phyloP scores from a whole-genome alignment of 352 stramenopile genomes.

The Globisporangium cederbergense region DNA sequence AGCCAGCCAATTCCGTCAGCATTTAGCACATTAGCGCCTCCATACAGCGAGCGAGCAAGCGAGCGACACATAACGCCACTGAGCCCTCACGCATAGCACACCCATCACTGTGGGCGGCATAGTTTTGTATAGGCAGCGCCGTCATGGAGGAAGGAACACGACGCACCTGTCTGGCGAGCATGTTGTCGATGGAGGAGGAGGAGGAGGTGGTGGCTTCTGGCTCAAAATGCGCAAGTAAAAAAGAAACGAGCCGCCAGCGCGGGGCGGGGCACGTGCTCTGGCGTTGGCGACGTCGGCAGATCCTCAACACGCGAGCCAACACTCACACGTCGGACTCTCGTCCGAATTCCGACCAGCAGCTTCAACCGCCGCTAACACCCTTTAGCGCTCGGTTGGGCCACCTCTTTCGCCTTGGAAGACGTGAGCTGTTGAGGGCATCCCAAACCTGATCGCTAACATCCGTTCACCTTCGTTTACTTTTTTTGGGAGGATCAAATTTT shows the following conservation, averaged over 20 bases:
- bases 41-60: background rate
- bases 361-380: conserved; percentile 12
- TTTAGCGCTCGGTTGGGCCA: background rate
- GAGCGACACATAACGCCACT: background rate
- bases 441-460: background rate
- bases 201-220: background rate
- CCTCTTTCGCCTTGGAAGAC: background rate
- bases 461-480: background rate
- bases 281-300: background rate
- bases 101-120: background rate
- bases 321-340: conserved; percentile 18
- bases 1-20: background rate
- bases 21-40: background rate
- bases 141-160: background rate
- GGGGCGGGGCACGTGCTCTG: conserved; percentile 1
- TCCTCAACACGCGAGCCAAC: background rate
- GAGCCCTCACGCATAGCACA: background rate
- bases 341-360: conserved; percentile 8
- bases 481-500: no score
- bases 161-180: conserved; percentile 38
- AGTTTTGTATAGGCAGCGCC: no score
- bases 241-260: conserved; percentile 6
- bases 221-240: background rate
- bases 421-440: background rate
- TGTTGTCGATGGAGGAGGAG: conserved; percentile 2